phyloP scores from a whole-genome alignment of 441 rosid species.

The Biscutella laevigata region DNA sequence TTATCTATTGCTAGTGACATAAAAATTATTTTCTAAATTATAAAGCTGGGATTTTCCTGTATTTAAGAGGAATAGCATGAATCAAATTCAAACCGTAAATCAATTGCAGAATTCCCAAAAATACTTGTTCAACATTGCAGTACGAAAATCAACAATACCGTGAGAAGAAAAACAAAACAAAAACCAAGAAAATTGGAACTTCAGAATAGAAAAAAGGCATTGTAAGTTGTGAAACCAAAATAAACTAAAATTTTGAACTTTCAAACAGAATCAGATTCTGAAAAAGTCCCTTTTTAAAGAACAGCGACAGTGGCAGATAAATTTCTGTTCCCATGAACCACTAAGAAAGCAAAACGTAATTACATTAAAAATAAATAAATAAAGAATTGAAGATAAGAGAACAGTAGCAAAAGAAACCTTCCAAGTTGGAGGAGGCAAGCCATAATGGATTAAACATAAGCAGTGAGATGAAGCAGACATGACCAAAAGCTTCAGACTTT shows the following conservation, averaged over 20 bases:
- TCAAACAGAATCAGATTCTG: conserved; percentile 13
- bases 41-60: neutral
- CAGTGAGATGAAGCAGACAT: conserved; percentile 28
- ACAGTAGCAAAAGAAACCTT: conserved; percentile 30
- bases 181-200: neutral
- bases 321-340: conserved; percentile 5
- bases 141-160: too few species aligned
- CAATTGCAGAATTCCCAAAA: neutral
- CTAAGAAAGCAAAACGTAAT: conserved; percentile 6
- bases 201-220: neutral
- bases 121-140: too few species aligned
- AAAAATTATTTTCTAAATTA: neutral
- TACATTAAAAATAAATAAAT: neutral
- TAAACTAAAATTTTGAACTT: neutral
- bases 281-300: neutral
- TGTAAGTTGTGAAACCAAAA: neutral
- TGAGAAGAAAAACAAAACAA: neutral
- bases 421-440: conserved; percentile 36
- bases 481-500: conserved; percentile 24
- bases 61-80: too few species aligned
- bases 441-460: conserved; percentile 25
- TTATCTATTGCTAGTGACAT: neutral
- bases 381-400: neutral
- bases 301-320: conserved; percentile 15
- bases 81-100: too few species aligned